Base-by-base conservation (phyloP, 805 yeast genomes). In the Hemisphaericaspora nanyangensis region DNA sequence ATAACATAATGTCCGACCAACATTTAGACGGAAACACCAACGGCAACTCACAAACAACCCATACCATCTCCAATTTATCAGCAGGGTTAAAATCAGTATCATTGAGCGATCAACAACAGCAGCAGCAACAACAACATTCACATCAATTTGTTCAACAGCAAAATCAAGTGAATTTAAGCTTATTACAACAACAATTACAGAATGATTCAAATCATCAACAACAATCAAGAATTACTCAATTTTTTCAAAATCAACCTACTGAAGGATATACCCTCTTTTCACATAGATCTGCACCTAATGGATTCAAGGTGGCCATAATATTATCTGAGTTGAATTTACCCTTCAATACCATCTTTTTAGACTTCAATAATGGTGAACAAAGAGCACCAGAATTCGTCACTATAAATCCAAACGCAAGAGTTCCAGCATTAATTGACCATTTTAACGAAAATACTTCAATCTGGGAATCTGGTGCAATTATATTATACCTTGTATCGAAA, bases 381-480 rank as follows among this genome's bases (percentile, higher is more conserved):
- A 68, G 96, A 46, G 86, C 95, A 2, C 96, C 97, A 0, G 95
- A 89, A 59, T 90, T 90, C 52, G 89, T 90, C 15, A 75, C 88
- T n/a, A 82, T 90, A 45, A 91, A 90, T 60, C 98, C 98, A 19
- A 91, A 91, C 60, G 97, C 96, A 3, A 72, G 98, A 45, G 95
- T 90, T 6, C 98, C 98, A 4, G 95, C 96, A 2, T 73, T 90
- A 39, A 85, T 91, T 38, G 98, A 90, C 61, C 97, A 91, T 60
- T 76, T 76, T 42, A 78, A 78, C 55, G 88, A 82, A 43, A 84
- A 87, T 55, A 74, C 86, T 24, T 74, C 95, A 2, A 74, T 90
- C 20, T 90, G 98, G 98, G 98, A 90, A 63, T 83, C 95, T 0
- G 97, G 98, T 3, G 90, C 97, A 19, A 89, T 90, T 25, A 79